Conservation (phyloP, 148 eudicot species). For the Cornus florida region DNA sequence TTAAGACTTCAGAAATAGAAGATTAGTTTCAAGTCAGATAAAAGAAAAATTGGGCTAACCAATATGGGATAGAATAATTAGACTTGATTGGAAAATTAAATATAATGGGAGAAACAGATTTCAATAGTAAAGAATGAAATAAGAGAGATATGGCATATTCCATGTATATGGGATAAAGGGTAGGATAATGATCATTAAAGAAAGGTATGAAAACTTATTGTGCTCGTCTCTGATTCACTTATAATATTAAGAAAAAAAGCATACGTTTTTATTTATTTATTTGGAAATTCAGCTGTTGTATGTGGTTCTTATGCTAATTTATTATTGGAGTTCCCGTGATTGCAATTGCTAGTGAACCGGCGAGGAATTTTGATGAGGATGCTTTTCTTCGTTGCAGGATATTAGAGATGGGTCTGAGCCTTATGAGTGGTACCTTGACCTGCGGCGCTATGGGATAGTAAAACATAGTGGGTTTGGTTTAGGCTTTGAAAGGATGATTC, state of each 20-base stretch:
- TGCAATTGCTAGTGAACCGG: too few species aligned
- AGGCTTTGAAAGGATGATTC: conserved; percentile 82
- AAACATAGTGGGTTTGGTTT: conserved; percentile 78
- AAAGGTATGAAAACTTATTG: conserved; percentile 43
- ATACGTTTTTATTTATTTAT: too few species aligned
- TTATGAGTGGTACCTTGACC: conserved; percentile 84
- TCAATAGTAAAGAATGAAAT: too few species aligned
- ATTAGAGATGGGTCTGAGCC: conserved; percentile 70
- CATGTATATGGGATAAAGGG: too few species aligned
- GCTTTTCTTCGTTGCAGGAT: conserved; percentile 42
- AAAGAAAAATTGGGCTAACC: too few species aligned
- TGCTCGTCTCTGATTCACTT: not conserved
- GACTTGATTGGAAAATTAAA: too few species aligned
- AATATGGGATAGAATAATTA: too few species aligned
- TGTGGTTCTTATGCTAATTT: not conserved
- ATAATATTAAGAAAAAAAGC: not conserved
- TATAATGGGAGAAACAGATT: too few species aligned
- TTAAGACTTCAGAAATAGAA: too few species aligned
- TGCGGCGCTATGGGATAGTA: conserved; percentile 70
- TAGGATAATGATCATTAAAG: conserved; percentile 26
- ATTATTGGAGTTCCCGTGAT: not conserved
- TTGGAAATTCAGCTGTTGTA: not conserved
- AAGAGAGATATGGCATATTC: too few species aligned
- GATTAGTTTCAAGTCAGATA: too few species aligned
- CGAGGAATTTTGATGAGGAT: not conserved